Conservation (phyloP, 169 alveolate genomes). For the Amoebophrya sp. region DNA sequence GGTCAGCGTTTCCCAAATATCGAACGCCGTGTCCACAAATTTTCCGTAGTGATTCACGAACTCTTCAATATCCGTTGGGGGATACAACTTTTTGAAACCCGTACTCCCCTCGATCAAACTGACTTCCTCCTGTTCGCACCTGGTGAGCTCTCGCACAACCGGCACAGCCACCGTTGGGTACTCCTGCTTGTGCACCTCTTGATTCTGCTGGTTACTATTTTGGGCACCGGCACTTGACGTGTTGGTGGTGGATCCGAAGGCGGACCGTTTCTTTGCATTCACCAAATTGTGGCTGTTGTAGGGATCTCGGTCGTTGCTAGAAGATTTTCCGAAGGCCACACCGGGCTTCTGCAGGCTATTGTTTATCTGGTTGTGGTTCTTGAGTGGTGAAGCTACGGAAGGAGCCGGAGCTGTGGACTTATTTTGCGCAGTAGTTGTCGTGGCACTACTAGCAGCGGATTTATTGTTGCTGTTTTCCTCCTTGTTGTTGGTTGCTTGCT, state of each 20-base stretch:
- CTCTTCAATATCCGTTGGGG: background rate
- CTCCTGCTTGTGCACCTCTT: background rate
- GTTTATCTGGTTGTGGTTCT: no score
- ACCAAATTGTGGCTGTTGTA: no score
- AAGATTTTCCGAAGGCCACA: no score
- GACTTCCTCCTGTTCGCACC: background rate
- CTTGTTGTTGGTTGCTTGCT: background rate
- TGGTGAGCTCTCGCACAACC: background rate
- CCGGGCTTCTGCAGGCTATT: no score
- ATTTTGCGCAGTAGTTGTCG: no score
- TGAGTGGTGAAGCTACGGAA: no score
- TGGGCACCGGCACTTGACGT: background rate
- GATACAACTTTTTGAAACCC: background rate
- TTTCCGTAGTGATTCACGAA: background rate
- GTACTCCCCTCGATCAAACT: background rate
- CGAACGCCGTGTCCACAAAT: background rate
- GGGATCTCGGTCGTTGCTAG: no score
- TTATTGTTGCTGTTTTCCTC: background rate
- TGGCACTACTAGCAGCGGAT: no score
- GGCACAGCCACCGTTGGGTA: background rate
- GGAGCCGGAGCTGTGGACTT: no score
- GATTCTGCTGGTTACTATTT: background rate
- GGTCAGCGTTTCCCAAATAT: slow-evolving; percentile 27
- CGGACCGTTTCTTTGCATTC: no score
- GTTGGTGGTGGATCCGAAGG: no score